Percentiles rank a stretch among this genome's conserved stretches.
Evolutionary conservation across 2,329 filamentous ascomycete species (phyloP).

Genomic region (Ophiostoma tasmaniense): DNA sequence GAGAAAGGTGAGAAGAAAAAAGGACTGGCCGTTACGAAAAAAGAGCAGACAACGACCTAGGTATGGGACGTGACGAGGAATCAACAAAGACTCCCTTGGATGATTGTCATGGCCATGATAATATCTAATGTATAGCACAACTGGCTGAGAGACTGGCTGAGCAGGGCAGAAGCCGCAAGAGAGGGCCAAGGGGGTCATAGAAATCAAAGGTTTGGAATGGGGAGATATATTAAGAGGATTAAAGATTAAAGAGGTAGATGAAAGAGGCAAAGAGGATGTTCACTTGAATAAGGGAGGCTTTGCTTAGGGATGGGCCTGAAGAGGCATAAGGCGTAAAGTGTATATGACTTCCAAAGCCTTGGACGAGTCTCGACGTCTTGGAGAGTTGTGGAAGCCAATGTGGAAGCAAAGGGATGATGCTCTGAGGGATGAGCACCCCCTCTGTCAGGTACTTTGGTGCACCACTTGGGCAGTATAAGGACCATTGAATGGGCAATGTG

Average conservation of each 20-base stretch:
- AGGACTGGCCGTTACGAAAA: not conserved
- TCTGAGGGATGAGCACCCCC: not conserved
- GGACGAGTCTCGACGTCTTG: not conserved
- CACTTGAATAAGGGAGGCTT: constrained; percentile 7
- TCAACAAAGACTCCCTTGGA: constrained; percentile 14
- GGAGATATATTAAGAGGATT: constrained; percentile 8
- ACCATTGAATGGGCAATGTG: not conserved
- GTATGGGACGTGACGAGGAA: constrained; percentile 4
- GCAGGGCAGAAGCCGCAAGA: not conserved
- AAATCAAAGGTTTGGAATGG: constrained; percentile 13
- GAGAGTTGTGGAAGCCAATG: not conserved
- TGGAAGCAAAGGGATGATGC: not conserved
- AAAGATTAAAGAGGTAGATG: not conserved
- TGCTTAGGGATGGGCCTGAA: constrained; percentile 10
- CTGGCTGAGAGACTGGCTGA: not conserved
- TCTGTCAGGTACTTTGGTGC: not conserved
- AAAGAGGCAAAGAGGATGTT: constrained; percentile 1
- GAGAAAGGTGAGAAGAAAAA: not conserved
- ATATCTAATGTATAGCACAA: not conserved
- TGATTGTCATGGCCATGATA: constrained; percentile 12
- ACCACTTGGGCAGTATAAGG: not conserved
- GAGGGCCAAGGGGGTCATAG: constrained; percentile 7
- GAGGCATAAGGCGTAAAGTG: not conserved
- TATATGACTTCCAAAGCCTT: not conserved
- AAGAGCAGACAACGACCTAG: not conserved